Conservation (phyloP, 2,329 filamentous ascomycete species). For the Elsinoe australis region DNA sequence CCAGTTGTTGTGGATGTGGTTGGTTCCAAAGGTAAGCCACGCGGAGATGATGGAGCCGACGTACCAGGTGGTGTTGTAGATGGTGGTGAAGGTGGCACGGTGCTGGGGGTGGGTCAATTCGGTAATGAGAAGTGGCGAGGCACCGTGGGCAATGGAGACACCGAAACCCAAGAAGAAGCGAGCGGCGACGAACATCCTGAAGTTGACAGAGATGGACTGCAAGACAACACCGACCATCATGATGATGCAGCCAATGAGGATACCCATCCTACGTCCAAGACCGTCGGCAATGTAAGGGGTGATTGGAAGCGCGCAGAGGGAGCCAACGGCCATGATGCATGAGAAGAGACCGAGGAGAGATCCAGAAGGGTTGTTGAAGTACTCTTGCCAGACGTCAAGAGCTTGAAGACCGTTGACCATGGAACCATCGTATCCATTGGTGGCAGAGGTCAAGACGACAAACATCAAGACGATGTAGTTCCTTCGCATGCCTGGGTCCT, state of each 20-base stretch:
- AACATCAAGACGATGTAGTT: conserved; percentile 30
- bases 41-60: conserved; percentile 40
- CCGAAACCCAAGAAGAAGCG: conserved; percentile 35
- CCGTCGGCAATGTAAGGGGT: conserved; percentile 44
- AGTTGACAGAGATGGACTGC: conserved; percentile 35
- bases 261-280: conserved; percentile 40
- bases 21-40: conserved; percentile 42
- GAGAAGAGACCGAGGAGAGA: conserved; percentile 39
- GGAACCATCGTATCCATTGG: conserved; percentile 44
- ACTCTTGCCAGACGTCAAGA: conserved; percentile 39
- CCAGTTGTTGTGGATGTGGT: conserved; percentile 38
- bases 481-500: conserved; percentile 27
- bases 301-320: conserved; percentile 41
- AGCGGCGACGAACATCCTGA: conserved; percentile 41
- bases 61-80: conserved; percentile 43
- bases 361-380: conserved; percentile 29
- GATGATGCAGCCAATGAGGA: conserved; percentile 41
- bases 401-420: conserved; percentile 47
- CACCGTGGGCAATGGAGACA: conserved; percentile 35
- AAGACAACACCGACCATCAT: conserved; percentile 41
- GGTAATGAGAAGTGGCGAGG: conserved; percentile 28
- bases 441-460: conserved; percentile 31
- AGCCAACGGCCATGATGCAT: conserved; percentile 45
- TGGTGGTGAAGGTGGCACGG: conserved; percentile 42
- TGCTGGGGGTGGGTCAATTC: conserved; percentile 45